Percentiles rank a stretch among this genome's conserved stretches.
phyloP scores from a whole-genome alignment of 1,284 basidiomycete species.

The Boletus hoseneyae region DNA sequence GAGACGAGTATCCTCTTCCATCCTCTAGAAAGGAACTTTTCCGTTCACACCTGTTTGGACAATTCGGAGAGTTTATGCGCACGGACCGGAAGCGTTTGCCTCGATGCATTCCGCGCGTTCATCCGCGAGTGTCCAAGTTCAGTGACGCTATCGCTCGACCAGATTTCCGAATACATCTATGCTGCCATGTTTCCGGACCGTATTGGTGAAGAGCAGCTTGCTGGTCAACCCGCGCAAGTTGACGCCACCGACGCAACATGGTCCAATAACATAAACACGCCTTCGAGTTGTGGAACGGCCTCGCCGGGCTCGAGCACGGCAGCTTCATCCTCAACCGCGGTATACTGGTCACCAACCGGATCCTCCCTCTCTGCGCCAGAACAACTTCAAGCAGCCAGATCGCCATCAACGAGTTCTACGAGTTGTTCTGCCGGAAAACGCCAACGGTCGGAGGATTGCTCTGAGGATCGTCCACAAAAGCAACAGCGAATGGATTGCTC shows the following conservation, averaged over 20 bases:
- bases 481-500: not conserved
- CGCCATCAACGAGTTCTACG: no score
- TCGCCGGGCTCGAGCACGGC: not conserved
- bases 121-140: rapidly evolving
- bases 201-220: no score
- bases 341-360: not conserved
- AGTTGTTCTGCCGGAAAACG: not conserved
- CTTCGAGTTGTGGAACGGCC: not conserved
- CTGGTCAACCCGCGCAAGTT: not conserved
- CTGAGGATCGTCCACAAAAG: not conserved
- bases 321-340: not conserved
- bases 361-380: not conserved
- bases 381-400: not conserved
- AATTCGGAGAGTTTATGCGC: not conserved
- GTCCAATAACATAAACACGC: not conserved
- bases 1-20: no score
- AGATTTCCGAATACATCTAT: rapidly evolving
- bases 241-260: not conserved
- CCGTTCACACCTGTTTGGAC: not conserved
- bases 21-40: rapidly evolving
- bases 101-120: not conserved
- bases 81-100: not conserved
- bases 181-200: no score
- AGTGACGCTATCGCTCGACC: not conserved
- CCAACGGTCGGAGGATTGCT: not conserved